These are phyloP conservation scores for Ogataea parapolymorpha DNA, from an alignment of 805 yeast species.

Conservation along the genomic window DNA sequence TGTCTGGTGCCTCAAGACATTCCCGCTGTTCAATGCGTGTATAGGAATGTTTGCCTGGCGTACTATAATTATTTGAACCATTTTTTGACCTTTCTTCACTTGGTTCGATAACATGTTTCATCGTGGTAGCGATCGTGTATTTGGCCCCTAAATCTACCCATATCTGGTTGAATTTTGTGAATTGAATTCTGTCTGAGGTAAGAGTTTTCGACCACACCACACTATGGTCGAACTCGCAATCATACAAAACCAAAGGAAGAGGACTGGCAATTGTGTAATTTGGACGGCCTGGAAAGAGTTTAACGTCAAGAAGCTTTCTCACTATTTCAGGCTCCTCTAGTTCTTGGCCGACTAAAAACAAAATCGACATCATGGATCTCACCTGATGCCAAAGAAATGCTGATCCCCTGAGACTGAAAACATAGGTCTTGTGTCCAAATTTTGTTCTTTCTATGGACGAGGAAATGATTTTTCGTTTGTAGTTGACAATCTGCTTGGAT, in stretches of 20 bases:
- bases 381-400: constrained; percentile 99
- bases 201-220: constrained; percentile 60
- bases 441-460: constrained; percentile 23
- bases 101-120: constrained; percentile 36
- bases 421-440: constrained; percentile 43
- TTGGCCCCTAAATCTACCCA: constrained; percentile 59
- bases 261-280: constrained; percentile 87
- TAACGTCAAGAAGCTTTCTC: constrained; percentile 54
- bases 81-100: neutral
- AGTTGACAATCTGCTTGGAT: constrained; percentile 84
- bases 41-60: constrained; percentile 31
- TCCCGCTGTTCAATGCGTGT: constrained; percentile 59
- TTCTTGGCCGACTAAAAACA: constrained; percentile 77
- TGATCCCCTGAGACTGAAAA: constrained; percentile 76
- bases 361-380: constrained; percentile 85
- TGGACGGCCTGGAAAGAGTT: constrained; percentile 63
- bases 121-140: constrained; percentile 46
- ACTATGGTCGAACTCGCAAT: constrained; percentile 64
- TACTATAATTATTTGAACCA: too few relatives aligned
- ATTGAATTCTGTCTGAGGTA: constrained; percentile 38
- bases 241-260: constrained; percentile 79
- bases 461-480: constrained; percentile 55
- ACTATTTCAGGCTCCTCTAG: constrained; percentile 62
- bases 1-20: constrained; percentile 61
- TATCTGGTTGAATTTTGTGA: constrained; percentile 44